Conservation (phyloP, 192 early-diverging fungal species). For the Coemansia sp. region DNA sequence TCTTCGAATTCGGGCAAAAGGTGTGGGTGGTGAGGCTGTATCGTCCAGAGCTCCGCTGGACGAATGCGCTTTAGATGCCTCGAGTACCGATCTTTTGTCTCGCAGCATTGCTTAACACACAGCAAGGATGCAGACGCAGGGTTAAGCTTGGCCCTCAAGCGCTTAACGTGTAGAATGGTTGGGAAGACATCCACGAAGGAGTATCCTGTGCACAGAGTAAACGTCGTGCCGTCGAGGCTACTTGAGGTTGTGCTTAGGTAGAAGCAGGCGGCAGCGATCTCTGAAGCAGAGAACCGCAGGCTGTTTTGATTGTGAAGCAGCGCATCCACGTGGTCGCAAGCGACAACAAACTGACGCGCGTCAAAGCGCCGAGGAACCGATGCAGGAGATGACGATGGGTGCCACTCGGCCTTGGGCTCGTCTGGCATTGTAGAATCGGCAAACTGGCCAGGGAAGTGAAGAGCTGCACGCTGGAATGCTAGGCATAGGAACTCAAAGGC, state of each 20-base stretch:
- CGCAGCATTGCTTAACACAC: slow-evolving; percentile 39
- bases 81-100: slow-evolving; percentile 27
- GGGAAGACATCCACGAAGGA: slow-evolving; percentile 25
- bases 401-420: not conserved
- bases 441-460: slow-evolving; percentile 29
- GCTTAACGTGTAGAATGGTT: slow-evolving; percentile 31
- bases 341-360: slow-evolving; percentile 26
- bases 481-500: slow-evolving; percentile 46
- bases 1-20: slow-evolving; percentile 45
- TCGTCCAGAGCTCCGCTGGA: slow-evolving; percentile 50
- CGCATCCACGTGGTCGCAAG: slow-evolving; percentile 49
- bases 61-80: slow-evolving; percentile 32
- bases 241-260: slow-evolving; percentile 35
- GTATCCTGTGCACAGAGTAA: slow-evolving; percentile 45
- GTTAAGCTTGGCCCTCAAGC: slow-evolving; percentile 15
- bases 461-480: slow-evolving; percentile 52
- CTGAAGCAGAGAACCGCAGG: slow-evolving; percentile 32
- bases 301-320: slow-evolving; percentile 42
- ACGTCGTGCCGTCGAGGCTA: slow-evolving; percentile 31
- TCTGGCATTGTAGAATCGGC: slow-evolving; percentile 17
- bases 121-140: slow-evolving; percentile 15
- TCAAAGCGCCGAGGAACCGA: slow-evolving; percentile 32
- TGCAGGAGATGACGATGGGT: slow-evolving; percentile 17
- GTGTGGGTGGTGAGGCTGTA: slow-evolving; percentile 51
- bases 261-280: slow-evolving; percentile 55